phyloP scores from a whole-genome alignment of 1,139 yeast genomes.

The Diutina siamensis region DNA sequence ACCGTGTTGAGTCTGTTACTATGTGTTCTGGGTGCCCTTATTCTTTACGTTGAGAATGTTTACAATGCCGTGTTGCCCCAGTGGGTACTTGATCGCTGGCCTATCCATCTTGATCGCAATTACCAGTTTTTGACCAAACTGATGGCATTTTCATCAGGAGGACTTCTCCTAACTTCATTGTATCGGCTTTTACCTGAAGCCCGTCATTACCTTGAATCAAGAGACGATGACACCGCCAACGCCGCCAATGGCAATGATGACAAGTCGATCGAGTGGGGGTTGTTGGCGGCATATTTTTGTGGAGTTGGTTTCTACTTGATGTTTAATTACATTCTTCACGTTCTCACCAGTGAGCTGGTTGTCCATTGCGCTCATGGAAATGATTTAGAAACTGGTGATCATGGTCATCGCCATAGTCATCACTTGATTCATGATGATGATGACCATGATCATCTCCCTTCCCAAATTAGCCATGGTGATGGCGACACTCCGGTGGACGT shows the following conservation, averaged over 20 bases:
- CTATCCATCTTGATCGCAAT: slow-evolving; percentile 49
- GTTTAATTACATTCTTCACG: slow-evolving; percentile 57
- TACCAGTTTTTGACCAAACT: slow-evolving; percentile 53
- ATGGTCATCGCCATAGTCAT: neutral
- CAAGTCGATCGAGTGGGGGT: slow-evolving; percentile 15
- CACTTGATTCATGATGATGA: slow-evolving; percentile 6
- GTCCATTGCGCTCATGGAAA: slow-evolving; percentile 70
- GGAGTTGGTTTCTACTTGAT: slow-evolving; percentile 53
- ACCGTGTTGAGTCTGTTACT: slow-evolving; percentile 44
- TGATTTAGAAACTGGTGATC: slow-evolving; percentile 9
- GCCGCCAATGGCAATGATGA: slow-evolving; percentile 11
- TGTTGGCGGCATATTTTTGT: slow-evolving; percentile 38
- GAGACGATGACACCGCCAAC: slow-evolving; percentile 14
- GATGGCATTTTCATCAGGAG: slow-evolving; percentile 67
- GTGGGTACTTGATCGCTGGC: slow-evolving; percentile 25
- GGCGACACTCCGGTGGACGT: too few relatives aligned
- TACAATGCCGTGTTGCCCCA: slow-evolving; percentile 30
- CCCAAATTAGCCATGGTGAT: neutral
- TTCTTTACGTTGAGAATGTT: slow-evolving; percentile 40
- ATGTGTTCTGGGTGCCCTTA: slow-evolving; percentile 47
- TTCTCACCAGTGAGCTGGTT: slow-evolving; percentile 67
- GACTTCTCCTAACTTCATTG: slow-evolving; percentile 63
- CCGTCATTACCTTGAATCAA: slow-evolving; percentile 17
- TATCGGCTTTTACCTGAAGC: slow-evolving; percentile 67
- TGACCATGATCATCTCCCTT: slow-evolving; percentile 7